These are phyloP conservation scores for Lobulomyces angularis DNA, from an alignment of 192 early-diverging fungal species.

Conservation along the genomic window DNA sequence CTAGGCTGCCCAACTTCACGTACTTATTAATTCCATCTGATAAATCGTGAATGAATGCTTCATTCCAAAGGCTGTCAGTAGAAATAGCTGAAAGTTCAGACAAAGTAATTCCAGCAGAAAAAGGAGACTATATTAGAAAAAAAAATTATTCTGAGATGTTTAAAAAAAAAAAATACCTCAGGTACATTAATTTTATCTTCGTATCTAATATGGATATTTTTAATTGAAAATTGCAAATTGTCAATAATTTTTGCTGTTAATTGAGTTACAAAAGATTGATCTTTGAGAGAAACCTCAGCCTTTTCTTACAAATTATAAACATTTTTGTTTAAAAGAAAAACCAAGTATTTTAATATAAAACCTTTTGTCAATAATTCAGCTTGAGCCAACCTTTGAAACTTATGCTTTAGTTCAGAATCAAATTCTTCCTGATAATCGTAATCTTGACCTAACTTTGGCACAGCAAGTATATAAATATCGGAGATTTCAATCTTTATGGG, in stretches of 20 bases:
- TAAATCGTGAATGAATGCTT: slow-evolving; percentile 67
- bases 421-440: slow-evolving; percentile 75
- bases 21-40: slow-evolving; percentile 79
- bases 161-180: slow-evolving; percentile 9
- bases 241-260: slow-evolving; percentile 88
- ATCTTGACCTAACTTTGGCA: slow-evolving; percentile 59
- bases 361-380: slow-evolving; percentile 45
- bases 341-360: slow-evolving; percentile 5
- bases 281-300: slow-evolving; percentile 43
- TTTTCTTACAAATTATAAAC: slow-evolving; percentile 7
- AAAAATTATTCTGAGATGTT: background rate
- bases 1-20: slow-evolving; percentile 51
- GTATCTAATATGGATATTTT: slow-evolving; percentile 91
- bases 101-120: slow-evolving; percentile 81
- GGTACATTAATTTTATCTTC: slow-evolving; percentile 76
- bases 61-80: slow-evolving; percentile 72
- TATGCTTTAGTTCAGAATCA: slow-evolving; percentile 59
- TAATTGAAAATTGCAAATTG: slow-evolving; percentile 88
- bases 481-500: slow-evolving; percentile 82
- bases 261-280: slow-evolving; percentile 78
- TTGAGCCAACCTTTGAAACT: slow-evolving; percentile 72
- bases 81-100: slow-evolving; percentile 83
- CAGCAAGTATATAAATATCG: slow-evolving; percentile 77
- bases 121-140: slow-evolving; percentile 35
- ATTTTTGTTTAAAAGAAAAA: slow-evolving; percentile 6